Conservation (phyloP, 2,329 filamentous ascomycete species). For the Orbilia brochopaga region DNA sequence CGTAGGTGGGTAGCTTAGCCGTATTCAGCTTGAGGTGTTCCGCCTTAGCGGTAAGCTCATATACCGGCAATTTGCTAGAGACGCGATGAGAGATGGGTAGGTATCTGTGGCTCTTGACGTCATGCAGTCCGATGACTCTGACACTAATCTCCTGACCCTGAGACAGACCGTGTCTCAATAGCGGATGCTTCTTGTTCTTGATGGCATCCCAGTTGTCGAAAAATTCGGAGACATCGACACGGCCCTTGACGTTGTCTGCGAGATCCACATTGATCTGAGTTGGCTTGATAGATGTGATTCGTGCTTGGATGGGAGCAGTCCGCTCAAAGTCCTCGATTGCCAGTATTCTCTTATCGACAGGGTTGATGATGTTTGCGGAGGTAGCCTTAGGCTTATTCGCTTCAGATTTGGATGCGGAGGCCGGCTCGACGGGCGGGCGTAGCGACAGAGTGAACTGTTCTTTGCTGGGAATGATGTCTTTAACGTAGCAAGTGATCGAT, state of each 20-base stretch:
- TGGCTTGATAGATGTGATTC: conserved; percentile 80
- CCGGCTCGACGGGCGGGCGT: conserved; percentile 62
- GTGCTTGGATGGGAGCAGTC: conserved; percentile 76
- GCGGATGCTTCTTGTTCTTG: conserved; percentile 76
- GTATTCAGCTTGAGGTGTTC: conserved; percentile 65
- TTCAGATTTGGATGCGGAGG: conserved; percentile 60
- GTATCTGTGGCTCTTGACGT: conserved; percentile 87
- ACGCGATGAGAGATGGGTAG: conserved; percentile 82
- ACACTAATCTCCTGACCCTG: conserved; percentile 74
- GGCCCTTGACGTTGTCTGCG: conserved; percentile 86
- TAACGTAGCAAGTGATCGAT: conserved; percentile 73
- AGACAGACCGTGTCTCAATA: conserved; percentile 66
- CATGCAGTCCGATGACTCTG: conserved; percentile 83
- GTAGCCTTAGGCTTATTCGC: conserved; percentile 56
- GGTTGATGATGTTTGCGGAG: conserved; percentile 63
- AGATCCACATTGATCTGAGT: conserved; percentile 92
- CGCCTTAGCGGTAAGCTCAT: conserved; percentile 83
- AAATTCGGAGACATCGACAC: conserved; percentile 86
- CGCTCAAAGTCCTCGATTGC: conserved; percentile 74
- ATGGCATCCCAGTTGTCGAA: conserved; percentile 91
- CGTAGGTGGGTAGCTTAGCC: conserved; percentile 70
- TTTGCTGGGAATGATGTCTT: conserved; percentile 73
- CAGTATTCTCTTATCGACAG: conserved; percentile 69
- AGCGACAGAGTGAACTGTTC: conserved; percentile 72
- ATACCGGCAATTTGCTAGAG: conserved; percentile 73